Conservation (phyloP, 257 asterid species). For the Linderniella brevidens region DNA sequence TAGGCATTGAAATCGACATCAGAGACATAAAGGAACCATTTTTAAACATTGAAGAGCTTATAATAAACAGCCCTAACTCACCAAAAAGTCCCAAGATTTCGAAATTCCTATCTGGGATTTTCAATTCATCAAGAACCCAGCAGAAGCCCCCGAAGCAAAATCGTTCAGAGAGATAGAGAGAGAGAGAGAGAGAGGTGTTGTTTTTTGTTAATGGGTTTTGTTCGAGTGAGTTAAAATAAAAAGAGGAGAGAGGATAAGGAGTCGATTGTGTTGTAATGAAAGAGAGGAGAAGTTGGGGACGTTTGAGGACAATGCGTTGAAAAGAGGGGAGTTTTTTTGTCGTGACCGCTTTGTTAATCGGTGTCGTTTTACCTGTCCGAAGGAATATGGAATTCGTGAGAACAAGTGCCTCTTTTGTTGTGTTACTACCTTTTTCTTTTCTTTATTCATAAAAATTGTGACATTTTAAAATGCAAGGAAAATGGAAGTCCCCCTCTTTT, state of each 20-base stretch:
- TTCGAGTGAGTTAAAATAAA: no score
- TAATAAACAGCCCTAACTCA: conserved; percentile 17
- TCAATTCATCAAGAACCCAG: conserved; percentile 4
- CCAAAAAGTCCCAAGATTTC: conserved; percentile 18
- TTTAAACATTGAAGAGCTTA: neutral
- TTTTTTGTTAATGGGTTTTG: no score
- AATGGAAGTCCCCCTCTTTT: no score
- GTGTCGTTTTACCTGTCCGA: conserved; percentile 31
- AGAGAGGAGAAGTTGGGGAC: conserved; percentile 10
- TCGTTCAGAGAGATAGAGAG: conserved; percentile 13
- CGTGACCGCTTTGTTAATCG: conserved; percentile 23
- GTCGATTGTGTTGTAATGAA: no score
- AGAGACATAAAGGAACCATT: neutral
- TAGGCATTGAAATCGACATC: no score
- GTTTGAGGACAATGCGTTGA: conserved; percentile 37
- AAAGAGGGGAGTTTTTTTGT: conserved; percentile 23
- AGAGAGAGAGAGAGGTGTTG: conserved; percentile 10
- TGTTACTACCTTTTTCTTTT: conserved; percentile 1
- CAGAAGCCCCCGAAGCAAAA: conserved; percentile 6
- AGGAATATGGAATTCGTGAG: conserved; percentile 70
- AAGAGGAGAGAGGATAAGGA: no score
- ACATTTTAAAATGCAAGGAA: no score
- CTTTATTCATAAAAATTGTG: no score
- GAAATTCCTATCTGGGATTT: conserved; percentile 17
- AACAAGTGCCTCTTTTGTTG: conserved; percentile 31